phyloP scores from a whole-genome alignment of 495 filamentous ascomycete genomes.

The Viridothelium virens region DNA sequence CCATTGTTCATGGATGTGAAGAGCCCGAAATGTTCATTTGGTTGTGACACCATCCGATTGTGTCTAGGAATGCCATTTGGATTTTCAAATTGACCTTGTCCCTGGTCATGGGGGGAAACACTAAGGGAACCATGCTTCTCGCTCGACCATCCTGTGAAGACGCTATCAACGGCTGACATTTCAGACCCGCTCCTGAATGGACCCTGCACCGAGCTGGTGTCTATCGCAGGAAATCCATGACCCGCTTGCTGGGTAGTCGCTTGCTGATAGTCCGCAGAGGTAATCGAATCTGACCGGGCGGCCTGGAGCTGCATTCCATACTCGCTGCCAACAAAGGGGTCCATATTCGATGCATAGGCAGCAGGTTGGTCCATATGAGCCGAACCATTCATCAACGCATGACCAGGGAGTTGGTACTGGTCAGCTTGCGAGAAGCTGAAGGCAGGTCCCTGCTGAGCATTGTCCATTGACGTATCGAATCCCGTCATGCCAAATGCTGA shows the following conservation, averaged over 20 bases:
- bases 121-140: constrained; percentile 5
- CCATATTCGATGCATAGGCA: background rate
- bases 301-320: background rate
- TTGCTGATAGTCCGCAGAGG: background rate
- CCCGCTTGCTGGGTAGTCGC: background rate
- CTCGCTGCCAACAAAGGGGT: background rate
- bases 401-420: background rate
- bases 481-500: background rate
- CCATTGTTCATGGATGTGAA: background rate
- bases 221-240: background rate
- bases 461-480: background rate
- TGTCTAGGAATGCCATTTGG: background rate
- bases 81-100: background rate
- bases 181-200: background rate
- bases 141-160: background rate
- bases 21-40: constrained; percentile 6
- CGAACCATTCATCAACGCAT: background rate
- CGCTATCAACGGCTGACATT: background rate
- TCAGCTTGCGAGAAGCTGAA: constrained; percentile 3
- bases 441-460: background rate
- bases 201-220: background rate
- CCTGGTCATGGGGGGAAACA: constrained; percentile 1
- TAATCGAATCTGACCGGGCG: background rate
- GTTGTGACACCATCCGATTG: background rate
- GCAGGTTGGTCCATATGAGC: background rate